Evolutionary conservation across 1,139 yeast species (phyloP).

Genomic region (Pichia kudriavzevii): DNA sequence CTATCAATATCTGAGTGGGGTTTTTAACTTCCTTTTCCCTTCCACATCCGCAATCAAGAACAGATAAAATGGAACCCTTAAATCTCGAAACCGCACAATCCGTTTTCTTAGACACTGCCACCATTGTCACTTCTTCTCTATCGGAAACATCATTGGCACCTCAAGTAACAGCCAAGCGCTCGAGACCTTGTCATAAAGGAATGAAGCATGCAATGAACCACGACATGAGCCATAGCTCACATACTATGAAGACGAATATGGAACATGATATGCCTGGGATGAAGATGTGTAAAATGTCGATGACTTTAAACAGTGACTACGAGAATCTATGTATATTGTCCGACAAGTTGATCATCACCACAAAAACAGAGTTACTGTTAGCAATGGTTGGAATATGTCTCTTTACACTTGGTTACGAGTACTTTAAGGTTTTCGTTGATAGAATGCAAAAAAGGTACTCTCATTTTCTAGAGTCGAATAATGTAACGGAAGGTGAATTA

Average conservation of each 20-base stretch:
- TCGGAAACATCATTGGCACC: too few relatives aligned
- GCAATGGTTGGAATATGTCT: conserved; percentile 21
- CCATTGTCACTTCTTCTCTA: too few relatives aligned
- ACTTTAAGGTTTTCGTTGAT: conserved; percentile 20
- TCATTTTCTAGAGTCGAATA: conserved; percentile 9
- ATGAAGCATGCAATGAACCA: conserved; percentile 16
- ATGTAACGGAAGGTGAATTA: conserved; percentile 14
- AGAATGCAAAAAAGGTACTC: conserved; percentile 21
- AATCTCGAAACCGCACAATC: too few relatives aligned
- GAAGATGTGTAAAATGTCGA: conserved; percentile 28
- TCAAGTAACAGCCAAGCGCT: too few relatives aligned
- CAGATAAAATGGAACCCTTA: too few relatives aligned
- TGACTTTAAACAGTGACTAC: conserved; percentile 28
- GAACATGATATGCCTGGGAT: conserved; percentile 20
- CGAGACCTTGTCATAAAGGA: too few relatives aligned
- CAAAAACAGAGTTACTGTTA: conserved; percentile 19
- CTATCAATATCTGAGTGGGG: too few relatives aligned
- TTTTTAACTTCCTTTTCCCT: too few relatives aligned
- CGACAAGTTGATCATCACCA: conserved; percentile 24
- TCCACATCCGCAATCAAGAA: too few relatives aligned
- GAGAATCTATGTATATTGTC: conserved; percentile 27
- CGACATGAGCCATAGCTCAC: too few relatives aligned
- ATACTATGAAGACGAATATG: conserved; percentile 8
- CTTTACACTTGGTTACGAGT: conserved; percentile 25
- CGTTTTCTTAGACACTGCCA: too few relatives aligned